These are phyloP conservation scores for Knufia fluminis DNA, from an alignment of 2,329 filamentous ascomycete genomes.

Conservation along the genomic window DNA sequence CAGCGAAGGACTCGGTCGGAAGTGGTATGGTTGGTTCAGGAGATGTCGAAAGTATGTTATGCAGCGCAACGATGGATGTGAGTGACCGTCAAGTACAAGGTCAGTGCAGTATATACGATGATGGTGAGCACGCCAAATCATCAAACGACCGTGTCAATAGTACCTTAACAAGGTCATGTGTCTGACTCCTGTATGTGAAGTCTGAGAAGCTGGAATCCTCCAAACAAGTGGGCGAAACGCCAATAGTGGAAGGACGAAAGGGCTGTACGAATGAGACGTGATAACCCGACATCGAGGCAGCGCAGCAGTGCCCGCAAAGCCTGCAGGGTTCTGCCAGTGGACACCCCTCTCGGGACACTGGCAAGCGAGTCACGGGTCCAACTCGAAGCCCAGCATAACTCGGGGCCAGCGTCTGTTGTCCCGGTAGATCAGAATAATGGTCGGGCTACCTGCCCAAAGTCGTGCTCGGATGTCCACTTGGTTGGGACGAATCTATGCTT, in stretches of 20 bases:
- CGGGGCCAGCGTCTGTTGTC: too few relatives aligned
- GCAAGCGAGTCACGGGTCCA: too few relatives aligned
- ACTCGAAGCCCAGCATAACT: too few relatives aligned
- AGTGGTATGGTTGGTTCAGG: background rate
- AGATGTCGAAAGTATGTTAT: background rate
- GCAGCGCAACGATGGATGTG: background rate
- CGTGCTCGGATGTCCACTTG: too few relatives aligned
- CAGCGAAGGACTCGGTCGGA: background rate
- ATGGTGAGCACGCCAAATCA: background rate
- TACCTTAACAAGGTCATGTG: conserved; percentile 2
- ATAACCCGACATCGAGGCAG: too few relatives aligned
- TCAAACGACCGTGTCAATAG: background rate
- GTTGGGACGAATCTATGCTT: too few relatives aligned
- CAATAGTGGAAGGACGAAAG: background rate
- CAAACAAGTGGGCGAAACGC: background rate
- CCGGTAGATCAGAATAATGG: too few relatives aligned
- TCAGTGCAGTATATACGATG: background rate
- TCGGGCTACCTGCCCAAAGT: too few relatives aligned
- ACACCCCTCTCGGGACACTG: too few relatives aligned
- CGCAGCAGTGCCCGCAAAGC: too few relatives aligned
- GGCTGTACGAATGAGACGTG: background rate
- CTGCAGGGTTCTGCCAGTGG: too few relatives aligned
- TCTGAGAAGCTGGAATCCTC: background rate
- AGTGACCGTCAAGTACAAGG: background rate
- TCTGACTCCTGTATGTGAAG: background rate